Conservation (phyloP, 805 yeast genomes). For the Suhomyces prunicola region DNA sequence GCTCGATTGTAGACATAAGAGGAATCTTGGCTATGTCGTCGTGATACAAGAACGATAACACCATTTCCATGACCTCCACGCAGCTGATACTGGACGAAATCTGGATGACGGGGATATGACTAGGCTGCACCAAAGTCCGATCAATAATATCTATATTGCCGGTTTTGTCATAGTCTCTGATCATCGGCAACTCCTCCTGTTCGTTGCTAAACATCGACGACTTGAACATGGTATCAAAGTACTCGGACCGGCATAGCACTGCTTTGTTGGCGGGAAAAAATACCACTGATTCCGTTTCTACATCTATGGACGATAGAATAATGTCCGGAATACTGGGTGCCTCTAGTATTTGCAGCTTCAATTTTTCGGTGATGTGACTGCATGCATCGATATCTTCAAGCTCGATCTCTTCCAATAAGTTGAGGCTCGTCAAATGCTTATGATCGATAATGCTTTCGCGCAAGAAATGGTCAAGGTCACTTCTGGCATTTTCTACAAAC, state of each 20-base stretch:
- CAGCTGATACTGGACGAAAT: constrained; percentile 20
- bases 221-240: constrained; percentile 60
- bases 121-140: constrained; percentile 6
- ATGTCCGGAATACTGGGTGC: constrained; percentile 44
- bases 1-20: constrained; percentile 49
- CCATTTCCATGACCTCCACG: constrained; percentile 42
- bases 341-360: constrained; percentile 22
- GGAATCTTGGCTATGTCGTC: constrained; percentile 54
- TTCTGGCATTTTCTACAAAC: constrained; percentile 34
- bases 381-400: constrained; percentile 28
- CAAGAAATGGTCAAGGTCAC: constrained; percentile 30
- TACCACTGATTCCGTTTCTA: constrained; percentile 20
- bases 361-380: constrained; percentile 13
- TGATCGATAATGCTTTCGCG: background rate
- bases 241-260: constrained; percentile 58
- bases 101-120: constrained; percentile 26
- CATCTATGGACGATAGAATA: constrained; percentile 36
- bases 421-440: constrained; percentile 5
- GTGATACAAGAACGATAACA: constrained; percentile 56
- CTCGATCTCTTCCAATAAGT: constrained; percentile 23
- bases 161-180: constrained; percentile 7
- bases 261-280: constrained; percentile 66
- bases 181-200: constrained; percentile 14
- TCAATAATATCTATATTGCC: constrained; percentile 16
- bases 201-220: constrained; percentile 34